phyloP scores from a whole-genome alignment of 805 yeast genomes.

The Cyberlindnera bimundalis region DNA sequence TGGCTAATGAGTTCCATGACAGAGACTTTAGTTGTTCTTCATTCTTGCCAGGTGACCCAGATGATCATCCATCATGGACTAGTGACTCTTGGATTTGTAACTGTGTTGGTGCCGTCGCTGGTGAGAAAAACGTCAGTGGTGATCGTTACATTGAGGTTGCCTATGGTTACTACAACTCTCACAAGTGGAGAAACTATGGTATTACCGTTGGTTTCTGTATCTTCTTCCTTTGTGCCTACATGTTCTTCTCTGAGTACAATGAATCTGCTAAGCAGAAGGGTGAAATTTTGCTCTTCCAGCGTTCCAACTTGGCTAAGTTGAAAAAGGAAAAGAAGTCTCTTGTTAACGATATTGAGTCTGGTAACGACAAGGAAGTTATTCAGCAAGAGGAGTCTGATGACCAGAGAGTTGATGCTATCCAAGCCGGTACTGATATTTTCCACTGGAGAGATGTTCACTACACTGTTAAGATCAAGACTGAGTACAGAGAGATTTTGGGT shows the following conservation, averaged over 20 bases:
- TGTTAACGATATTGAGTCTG: conserved; percentile 27
- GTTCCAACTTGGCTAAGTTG: conserved; percentile 43
- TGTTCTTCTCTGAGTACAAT: conserved; percentile 52
- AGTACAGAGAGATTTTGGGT: conserved; percentile 55
- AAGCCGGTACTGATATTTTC: conserved; percentile 49
- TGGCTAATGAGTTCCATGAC: conserved; percentile 55
- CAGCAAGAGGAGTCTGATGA: conserved; percentile 20
- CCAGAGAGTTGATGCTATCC: conserved; percentile 27
- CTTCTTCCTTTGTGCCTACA: conserved; percentile 52
- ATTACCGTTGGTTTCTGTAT: conserved; percentile 53
- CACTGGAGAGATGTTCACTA: conserved; percentile 78
- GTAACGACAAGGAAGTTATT: conserved; percentile 29
- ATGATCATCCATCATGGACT: conserved; percentile 24
- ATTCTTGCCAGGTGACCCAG: conserved; percentile 43
- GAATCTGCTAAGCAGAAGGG: conserved; percentile 68
- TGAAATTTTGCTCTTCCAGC: conserved; percentile 61
- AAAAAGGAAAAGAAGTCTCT: conserved; percentile 36
- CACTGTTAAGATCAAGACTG: conserved; percentile 60
- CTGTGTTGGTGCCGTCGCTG: conserved; percentile 54
- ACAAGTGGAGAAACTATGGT: conserved; percentile 66
- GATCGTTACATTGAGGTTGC: conserved; percentile 42
- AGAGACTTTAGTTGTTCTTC: conserved; percentile 42
- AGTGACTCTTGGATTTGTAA: conserved; percentile 44
- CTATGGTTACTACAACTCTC: conserved; percentile 41
- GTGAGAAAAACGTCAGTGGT: conserved; percentile 49